Percentiles rank a stretch among this genome's conserved stretches.
Conservation (phyloP, 441 rosid species). For the Mallotus repandus region DNA sequence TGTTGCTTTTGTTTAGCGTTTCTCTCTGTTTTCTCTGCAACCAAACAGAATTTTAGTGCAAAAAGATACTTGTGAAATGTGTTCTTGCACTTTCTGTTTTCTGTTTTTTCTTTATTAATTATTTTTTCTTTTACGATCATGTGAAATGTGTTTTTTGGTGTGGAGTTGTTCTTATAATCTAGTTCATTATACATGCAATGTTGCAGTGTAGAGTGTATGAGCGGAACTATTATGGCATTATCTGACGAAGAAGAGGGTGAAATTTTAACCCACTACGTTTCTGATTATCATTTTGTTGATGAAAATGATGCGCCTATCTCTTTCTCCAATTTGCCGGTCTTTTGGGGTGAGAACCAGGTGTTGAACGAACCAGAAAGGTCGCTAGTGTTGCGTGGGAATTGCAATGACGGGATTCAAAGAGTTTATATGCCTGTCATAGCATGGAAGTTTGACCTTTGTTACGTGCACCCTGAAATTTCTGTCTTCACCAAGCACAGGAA, state of each 20-base stretch:
- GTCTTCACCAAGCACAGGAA: constrained; percentile 52
- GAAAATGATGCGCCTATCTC: constrained; percentile 43
- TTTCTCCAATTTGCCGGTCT: constrained; percentile 56
- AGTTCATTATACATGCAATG: too few species aligned
- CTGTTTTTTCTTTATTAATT: too few species aligned
- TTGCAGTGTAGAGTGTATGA: too few species aligned
- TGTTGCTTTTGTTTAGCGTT: too few species aligned
- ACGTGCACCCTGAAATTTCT: constrained; percentile 48
- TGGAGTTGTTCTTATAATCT: neutral
- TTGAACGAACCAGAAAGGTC: constrained; percentile 12
- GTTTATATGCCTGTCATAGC: constrained; percentile 48
- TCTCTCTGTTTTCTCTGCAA: too few species aligned
- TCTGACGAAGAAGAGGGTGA: constrained; percentile 68
- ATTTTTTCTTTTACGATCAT: too few species aligned
- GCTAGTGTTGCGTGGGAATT: constrained; percentile 50
- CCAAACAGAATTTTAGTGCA: too few species aligned
- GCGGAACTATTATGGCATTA: constrained; percentile 30
- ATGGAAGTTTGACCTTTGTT: constrained; percentile 64
- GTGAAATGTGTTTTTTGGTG: neutral
- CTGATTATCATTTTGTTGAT: constrained; percentile 52
- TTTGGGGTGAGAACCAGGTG: constrained; percentile 44
- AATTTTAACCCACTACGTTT: constrained; percentile 34
- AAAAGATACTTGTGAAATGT: too few species aligned
- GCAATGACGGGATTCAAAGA: constrained; percentile 46
- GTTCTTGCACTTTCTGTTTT: too few species aligned